Evolutionary conservation across 2,329 filamentous ascomycete genomes (phyloP).

Genomic region (Ceratocystiopsis sp.): DNA sequence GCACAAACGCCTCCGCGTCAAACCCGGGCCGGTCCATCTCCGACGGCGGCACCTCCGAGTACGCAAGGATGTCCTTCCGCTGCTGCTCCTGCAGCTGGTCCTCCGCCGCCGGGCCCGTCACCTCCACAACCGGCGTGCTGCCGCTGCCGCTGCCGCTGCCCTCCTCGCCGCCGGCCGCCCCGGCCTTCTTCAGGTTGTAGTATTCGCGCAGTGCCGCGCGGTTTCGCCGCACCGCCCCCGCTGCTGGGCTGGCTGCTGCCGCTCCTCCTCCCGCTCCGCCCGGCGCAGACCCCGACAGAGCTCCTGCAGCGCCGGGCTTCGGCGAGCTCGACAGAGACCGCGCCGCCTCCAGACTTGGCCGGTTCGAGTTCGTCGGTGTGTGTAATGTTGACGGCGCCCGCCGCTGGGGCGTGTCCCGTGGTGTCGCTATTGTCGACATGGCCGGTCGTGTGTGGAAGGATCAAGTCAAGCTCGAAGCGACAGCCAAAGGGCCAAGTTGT

Average conservation of each 20-base stretch:
- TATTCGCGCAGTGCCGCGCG: conserved; percentile 82
- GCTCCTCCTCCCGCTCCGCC: conserved; percentile 8
- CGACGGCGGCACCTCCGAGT: conserved; percentile 42
- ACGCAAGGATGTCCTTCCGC: conserved; percentile 1
- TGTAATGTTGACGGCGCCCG: conserved; percentile 28
- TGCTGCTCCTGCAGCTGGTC: conserved; percentile 6
- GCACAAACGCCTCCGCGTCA: conserved; percentile 52
- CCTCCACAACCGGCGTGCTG: conserved; percentile 23
- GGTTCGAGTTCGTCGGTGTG: conserved; percentile 58
- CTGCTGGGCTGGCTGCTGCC: conserved; percentile 14
- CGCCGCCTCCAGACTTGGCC: conserved; percentile 52
- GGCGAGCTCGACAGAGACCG: conserved; percentile 44
- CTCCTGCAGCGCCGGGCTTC: conserved; percentile 19
- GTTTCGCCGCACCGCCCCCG: conserved; percentile 36
- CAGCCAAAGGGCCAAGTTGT: no score
- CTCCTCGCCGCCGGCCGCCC: conserved; percentile 5
- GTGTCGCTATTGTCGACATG: conserved; percentile 51
- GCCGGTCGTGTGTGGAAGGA: neutral
- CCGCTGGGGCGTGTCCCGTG: conserved; percentile 42
- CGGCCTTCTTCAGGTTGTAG: conserved; percentile 57
- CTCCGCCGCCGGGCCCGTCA: conserved; percentile 17
- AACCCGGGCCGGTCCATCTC: conserved; percentile 64
- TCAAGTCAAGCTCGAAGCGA: no score
- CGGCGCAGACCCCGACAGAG: conserved; percentile 3
- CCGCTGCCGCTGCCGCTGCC: conserved; percentile 14